Base-by-base conservation (phyloP, 176 grass and related monocot species). In the Canna indica region DNA sequence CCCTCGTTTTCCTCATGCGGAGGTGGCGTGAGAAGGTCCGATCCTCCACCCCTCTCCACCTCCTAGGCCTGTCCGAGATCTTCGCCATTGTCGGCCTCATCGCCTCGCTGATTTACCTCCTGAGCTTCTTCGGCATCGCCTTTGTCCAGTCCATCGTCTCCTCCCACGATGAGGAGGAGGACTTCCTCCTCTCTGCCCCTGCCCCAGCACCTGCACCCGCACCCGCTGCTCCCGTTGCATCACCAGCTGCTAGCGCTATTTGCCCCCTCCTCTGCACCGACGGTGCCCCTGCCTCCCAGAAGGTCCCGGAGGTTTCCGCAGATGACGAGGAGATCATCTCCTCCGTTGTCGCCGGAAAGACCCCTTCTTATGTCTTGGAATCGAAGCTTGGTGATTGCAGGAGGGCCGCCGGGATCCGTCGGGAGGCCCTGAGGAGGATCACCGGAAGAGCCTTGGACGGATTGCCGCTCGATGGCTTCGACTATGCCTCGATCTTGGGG, bases 81-180 rank as follows among this genome's bases (percentile, higher is more conserved):
- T 73, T 90, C 34, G 86, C 93, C 79, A 80, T 92, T 0, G 81
- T 97, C 75, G 93, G 86, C 73, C 84, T 97, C 73, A 22, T 90
- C 71, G 93, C 88, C 67, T 92, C 93, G 5, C 93, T 97, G 73
- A 92, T 97, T 68, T 97, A 97, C 79, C 88, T 97, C n/a, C 81
- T 97, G 70, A 90, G 86, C 77, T 97, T 97, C 88, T 92, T 92
- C 79, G 93, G 93, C 81, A 97, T 97, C 80, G 93, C 79, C 48
- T 92, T 92, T 73, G 93, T 97, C 4, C 93, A 97, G 80, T 91
- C 85, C 22, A 64, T 97, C 64, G 86, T 97, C 36, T 97, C 83
- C 2, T 91, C 83, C 71, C 87, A 47, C 71, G 86, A 97, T 53
- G 93, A 97, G 2, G 88, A 96, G 25, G 93, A 92, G 44, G 88